phyloP scores from a whole-genome alignment of 495 filamentous ascomycete genomes.

The Lepraria neglecta region DNA sequence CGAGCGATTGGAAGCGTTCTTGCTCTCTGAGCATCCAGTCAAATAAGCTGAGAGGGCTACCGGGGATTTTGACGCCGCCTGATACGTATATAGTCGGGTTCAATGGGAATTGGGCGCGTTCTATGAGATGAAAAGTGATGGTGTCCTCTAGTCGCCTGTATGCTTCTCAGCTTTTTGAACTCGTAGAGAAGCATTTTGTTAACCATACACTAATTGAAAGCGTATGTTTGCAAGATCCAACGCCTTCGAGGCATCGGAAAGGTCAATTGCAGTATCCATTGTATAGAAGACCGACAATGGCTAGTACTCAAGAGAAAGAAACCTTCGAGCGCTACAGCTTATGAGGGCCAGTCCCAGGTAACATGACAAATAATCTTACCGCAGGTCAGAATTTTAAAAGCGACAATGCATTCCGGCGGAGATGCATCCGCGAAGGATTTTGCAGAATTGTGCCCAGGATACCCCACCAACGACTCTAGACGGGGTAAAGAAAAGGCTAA shows the following conservation, averaged over 20 bases:
- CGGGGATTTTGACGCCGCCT: conserved; percentile 75
- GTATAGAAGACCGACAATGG: neutral
- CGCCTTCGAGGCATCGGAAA: conserved; percentile 73
- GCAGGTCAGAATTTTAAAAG: too few species aligned
- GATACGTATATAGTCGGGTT: conserved; percentile 82
- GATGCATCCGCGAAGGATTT: neutral
- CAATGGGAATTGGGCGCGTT: conserved; percentile 93
- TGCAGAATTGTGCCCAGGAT: too few species aligned
- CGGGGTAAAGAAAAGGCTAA: too few species aligned
- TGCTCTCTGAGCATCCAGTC: conserved; percentile 90
- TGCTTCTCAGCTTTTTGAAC: conserved; percentile 5
- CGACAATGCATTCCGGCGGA: too few species aligned
- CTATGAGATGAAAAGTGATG: conserved; percentile 96
- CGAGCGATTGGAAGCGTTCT: conserved; percentile 84
- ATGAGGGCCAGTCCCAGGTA: too few species aligned
- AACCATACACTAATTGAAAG: conserved; percentile 82
- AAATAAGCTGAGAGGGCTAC: conserved; percentile 66
- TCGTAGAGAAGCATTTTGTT: conserved; percentile 1
- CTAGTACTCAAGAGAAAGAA: neutral
- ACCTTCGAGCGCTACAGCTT: neutral
- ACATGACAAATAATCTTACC: too few species aligned
- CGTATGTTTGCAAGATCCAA: conserved; percentile 89
- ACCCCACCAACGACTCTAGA: too few species aligned
- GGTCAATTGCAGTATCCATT: conserved; percentile 89
- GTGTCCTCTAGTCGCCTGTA: conserved; percentile 90